These are phyloP conservation scores for Fusarium sp. DNA, from an alignment of 2,329 filamentous ascomycete species.

Conservation along the genomic window DNA sequence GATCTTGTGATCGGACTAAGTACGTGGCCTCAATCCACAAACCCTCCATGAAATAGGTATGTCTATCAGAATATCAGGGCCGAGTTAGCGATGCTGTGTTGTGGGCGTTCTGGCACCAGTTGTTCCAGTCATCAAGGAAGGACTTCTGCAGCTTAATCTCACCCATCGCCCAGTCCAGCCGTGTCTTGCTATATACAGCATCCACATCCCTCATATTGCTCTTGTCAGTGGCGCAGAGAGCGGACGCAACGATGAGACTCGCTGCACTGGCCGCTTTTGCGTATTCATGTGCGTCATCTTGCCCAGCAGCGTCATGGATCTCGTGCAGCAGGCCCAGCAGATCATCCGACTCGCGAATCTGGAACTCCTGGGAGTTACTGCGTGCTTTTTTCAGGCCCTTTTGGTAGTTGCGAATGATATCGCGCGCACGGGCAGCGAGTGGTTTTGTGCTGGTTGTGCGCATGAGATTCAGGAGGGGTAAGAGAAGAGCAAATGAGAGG, in stretches of 20 bases:
- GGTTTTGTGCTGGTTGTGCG: constrained; percentile 83
- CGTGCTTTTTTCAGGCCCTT: constrained; percentile 73
- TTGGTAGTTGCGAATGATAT: constrained; percentile 79
- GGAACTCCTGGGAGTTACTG: constrained; percentile 56
- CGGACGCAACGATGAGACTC: constrained; percentile 75
- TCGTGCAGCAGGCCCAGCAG: constrained; percentile 71
- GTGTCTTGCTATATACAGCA: constrained; percentile 73
- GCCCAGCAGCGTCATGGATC: constrained; percentile 76
- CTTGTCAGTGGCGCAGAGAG: constrained; percentile 69
- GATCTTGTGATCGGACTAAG: too few species aligned
- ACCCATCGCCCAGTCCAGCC: constrained; percentile 69
- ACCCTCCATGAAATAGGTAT: background rate
- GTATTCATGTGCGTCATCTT: constrained; percentile 77
- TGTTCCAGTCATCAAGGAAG: constrained; percentile 80
- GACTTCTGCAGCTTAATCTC: constrained; percentile 71
- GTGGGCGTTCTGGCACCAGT: constrained; percentile 74
- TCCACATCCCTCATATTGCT: constrained; percentile 67
- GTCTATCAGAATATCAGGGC: constrained; percentile 39
- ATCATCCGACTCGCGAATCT: constrained; percentile 58
- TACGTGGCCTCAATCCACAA: too few species aligned
- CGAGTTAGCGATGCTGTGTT: constrained; percentile 58
- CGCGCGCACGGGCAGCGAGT: constrained; percentile 78
- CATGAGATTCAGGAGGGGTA: constrained; percentile 82
- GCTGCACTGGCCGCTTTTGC: constrained; percentile 80
- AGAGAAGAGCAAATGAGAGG: constrained; percentile 76